Evolutionary conservation across 164 flowering plant species (phyloP), one percentile per base, ranked within the genome.

Genomic region (Nymphaea colorata): DNA sequence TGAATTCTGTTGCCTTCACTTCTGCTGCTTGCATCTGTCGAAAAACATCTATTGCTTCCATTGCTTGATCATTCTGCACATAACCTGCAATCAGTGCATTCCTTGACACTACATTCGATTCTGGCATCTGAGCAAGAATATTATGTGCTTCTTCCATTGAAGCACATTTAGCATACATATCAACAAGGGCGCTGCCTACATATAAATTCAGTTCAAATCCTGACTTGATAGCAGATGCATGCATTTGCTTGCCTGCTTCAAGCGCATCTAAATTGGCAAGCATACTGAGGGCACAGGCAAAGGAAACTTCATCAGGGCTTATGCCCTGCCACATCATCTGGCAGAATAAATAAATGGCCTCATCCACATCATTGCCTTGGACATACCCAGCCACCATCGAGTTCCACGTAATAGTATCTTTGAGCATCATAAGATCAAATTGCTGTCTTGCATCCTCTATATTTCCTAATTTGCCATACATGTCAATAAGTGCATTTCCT

Each of bases 321-420:
- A 83, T 55, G 14, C 88, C 82, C 60, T 73, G 72, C 15, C 66
- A 70, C 59, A 43, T 80, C 98, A 91, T 94, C 75, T 75, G 76
- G 65, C 66, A 69, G 57, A 94, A 94, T 76, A 88, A 70, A 65
- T 41, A 61, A 45, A 89, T 79, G 67, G 96, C 97, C 74, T 80
- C 85, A 43, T 75, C 66, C 71, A 85, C 89, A 41, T 87, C 79
- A 65, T 85, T 83, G 51, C 79, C 84, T 68, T 86, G 91, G 45
- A 83, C 95, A 80, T 85, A 85, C 41, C 97, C 97, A 66, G 80
- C 91, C 61, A 94, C 88, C 55, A 94, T 87, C 68, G 95, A 90
- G 77, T 94, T 94, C 96, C 96, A 94, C 43, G 98, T 91, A 66
- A 94, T 77, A 72, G 76, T 80, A 65, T 94, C 99, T 64, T 76